Evolutionary conservation across 2,329 filamentous ascomycete genomes (phyloP).

Genomic region (Coniella lustricola): DNA sequence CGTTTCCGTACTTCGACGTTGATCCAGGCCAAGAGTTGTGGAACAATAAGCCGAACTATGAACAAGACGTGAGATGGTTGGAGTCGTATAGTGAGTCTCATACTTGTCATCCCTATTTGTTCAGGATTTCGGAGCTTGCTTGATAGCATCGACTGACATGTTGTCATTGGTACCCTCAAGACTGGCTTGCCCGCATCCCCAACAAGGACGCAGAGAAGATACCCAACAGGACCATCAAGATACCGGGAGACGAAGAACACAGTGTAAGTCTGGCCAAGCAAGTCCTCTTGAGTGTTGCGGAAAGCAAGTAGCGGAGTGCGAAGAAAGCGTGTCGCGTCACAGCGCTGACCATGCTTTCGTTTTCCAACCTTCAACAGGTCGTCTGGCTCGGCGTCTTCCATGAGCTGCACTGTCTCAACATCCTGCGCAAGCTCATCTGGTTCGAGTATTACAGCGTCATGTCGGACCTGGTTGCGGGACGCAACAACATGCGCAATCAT

Average conservation of each 20-base stretch:
- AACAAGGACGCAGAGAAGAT: not conserved
- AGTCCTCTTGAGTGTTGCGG: too few relatives aligned
- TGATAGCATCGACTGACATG: not conserved
- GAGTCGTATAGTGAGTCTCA: constrained; percentile 5
- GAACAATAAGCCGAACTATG: constrained; percentile 8
- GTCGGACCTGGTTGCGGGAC: constrained; percentile 4
- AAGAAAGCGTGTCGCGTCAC: too few relatives aligned
- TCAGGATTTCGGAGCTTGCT: not conserved
- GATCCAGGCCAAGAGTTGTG: constrained; percentile 5
- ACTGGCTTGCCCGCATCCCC: constrained; percentile 5
- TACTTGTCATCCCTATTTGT: not conserved
- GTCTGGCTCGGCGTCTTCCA: constrained; percentile 11
- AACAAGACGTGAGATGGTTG: constrained; percentile 5
- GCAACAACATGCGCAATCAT: constrained; percentile 9
- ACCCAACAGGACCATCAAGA: constrained; percentile 4
- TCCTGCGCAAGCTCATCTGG: constrained; percentile 8
- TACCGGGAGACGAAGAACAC: constrained; percentile 4
- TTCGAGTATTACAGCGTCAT: constrained; percentile 9
- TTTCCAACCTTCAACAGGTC: not conserved
- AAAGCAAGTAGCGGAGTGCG: too few relatives aligned
- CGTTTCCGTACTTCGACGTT: constrained; percentile 7
- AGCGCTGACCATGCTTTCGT: too few relatives aligned
- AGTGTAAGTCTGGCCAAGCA: too few relatives aligned
- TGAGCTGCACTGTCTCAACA: constrained; percentile 8
- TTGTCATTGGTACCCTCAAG: not conserved